Percentiles rank a stretch among this genome's conserved stretches.
phyloP scores from a whole-genome alignment of 768 basidiomycete species.

The Xerocomus brunneocitrinus region DNA sequence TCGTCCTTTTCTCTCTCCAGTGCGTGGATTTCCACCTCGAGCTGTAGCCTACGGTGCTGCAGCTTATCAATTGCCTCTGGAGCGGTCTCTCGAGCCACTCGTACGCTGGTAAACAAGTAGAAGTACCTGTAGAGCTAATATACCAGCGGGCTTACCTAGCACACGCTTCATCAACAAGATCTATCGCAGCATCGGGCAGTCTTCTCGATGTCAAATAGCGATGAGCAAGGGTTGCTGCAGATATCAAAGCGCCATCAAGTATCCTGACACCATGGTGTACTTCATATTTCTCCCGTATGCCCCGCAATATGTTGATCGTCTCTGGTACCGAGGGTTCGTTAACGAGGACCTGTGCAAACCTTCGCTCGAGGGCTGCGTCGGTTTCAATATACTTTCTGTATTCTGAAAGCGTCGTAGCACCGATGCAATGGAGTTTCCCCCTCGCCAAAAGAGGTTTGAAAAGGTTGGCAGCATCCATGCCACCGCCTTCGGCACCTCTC shows the following conservation, averaged over 20 bases:
- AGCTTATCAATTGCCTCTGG: conserved; percentile 92
- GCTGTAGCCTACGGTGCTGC: conserved; percentile 81
- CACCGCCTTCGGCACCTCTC: conserved; percentile 73
- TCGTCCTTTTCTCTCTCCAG: conserved; percentile 88
- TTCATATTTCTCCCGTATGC: conserved; percentile 91
- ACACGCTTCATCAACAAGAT: conserved; percentile 89
- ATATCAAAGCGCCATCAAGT: conserved; percentile 80
- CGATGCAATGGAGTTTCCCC: conserved; percentile 74
- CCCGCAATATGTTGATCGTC: conserved; percentile 89
- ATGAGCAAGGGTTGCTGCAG: conserved; percentile 87
- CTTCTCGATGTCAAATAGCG: conserved; percentile 84
- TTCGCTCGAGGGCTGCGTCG: conserved; percentile 84
- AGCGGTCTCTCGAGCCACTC: conserved; percentile 90
- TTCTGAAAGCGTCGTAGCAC: conserved; percentile 89
- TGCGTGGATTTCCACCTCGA: conserved; percentile 94
- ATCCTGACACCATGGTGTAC: conserved; percentile 91
- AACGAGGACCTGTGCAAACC: conserved; percentile 90
- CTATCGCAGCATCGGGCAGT: conserved; percentile 84
- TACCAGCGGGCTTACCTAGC: conserved; percentile 54
- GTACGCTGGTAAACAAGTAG: conserved; percentile 46
- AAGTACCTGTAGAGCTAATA: not conserved
- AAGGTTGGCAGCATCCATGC: conserved; percentile 91
- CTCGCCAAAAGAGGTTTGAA: conserved; percentile 90
- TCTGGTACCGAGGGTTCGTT: conserved; percentile 88
- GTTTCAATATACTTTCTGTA: conserved; percentile 93